phyloP scores from a whole-genome alignment of 169 alveolate genomes.

The Cryptosporidium canis region DNA sequence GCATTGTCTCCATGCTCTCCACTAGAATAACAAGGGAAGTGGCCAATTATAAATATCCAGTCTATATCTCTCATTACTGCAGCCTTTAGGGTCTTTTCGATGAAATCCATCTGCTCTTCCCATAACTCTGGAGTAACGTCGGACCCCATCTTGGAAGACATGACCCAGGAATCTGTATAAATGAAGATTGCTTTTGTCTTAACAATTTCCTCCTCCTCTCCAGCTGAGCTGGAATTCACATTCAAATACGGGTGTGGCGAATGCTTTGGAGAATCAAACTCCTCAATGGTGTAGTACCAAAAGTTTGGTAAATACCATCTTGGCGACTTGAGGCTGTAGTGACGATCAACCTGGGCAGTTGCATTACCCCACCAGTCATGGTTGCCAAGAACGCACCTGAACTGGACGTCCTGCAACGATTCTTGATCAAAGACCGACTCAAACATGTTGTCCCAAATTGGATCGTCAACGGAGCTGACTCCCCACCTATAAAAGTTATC shows the following conservation, averaged over 20 bases:
- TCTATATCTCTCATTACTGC: conserved; percentile 84
- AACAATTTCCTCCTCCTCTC: neutral
- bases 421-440: conserved; percentile 52
- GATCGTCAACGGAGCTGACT: conserved; percentile 68
- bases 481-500: conserved; percentile 72
- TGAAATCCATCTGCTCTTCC: conserved; percentile 86
- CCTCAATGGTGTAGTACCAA: conserved; percentile 85
- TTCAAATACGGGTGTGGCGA: conserved; percentile 75
- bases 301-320: conserved; percentile 91
- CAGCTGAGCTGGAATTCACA: neutral
- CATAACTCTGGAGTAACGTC: conserved; percentile 78
- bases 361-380: conserved; percentile 74
- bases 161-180: conserved; percentile 90
- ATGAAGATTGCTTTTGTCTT: conserved; percentile 74
- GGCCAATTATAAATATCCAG: conserved; percentile 89
- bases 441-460: conserved; percentile 65
- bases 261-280: conserved; percentile 47
- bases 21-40: conserved; percentile 87
- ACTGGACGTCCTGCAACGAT: conserved; percentile 27
- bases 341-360: conserved; percentile 65
- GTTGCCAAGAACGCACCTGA: conserved; percentile 68
- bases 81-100: conserved; percentile 84
- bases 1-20: conserved; percentile 89
- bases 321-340: conserved; percentile 77
- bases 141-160: conserved; percentile 85